Conservation (phyloP, 2,329 filamentous ascomycete genomes). For the Boeremia lycopersici region DNA sequence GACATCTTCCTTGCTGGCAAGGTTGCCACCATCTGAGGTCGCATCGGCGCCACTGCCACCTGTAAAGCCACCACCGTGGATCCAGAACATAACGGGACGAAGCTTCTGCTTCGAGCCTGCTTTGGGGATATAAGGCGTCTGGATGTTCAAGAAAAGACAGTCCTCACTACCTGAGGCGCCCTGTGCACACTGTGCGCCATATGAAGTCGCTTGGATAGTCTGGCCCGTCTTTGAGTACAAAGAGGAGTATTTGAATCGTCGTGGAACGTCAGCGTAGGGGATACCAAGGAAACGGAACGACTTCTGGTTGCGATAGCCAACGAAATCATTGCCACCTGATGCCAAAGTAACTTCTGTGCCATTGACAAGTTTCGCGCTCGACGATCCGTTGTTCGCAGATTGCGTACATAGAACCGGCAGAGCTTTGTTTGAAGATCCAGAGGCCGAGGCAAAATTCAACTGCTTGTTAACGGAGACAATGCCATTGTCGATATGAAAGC, state of each 20-base stretch:
- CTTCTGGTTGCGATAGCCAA: conserved; percentile 61
- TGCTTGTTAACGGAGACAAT: conserved; percentile 46
- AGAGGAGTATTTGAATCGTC: conserved; percentile 55
- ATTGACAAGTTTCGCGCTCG: conserved; percentile 28
- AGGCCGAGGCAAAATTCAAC: conserved; percentile 43
- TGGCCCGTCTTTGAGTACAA: conserved; percentile 54
- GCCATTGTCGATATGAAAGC: conserved; percentile 53
- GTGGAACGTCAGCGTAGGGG: conserved; percentile 52
- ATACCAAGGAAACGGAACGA: conserved; percentile 55
- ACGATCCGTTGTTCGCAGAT: conserved; percentile 48
- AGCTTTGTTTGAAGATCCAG: conserved; percentile 28
- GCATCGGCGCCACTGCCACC: conserved; percentile 54
- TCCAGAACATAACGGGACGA: conserved; percentile 52
- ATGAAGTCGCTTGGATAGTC: conserved; percentile 54
- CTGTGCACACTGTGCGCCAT: conserved; percentile 54
- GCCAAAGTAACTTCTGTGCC: conserved; percentile 47
- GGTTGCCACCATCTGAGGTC: conserved; percentile 59
- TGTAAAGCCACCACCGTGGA: conserved; percentile 69
- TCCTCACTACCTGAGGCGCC: conserved; percentile 45
- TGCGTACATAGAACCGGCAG: conserved; percentile 61
- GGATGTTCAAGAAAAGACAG: conserved; percentile 31
- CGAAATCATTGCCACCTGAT: conserved; percentile 53
- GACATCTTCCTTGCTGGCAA: conserved; percentile 62
- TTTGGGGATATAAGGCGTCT: conserved; percentile 46
- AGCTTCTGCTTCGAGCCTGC: conserved; percentile 48